phyloP scores from a whole-genome alignment of 208 protist genomes.

The Leishmania tropica region DNA sequence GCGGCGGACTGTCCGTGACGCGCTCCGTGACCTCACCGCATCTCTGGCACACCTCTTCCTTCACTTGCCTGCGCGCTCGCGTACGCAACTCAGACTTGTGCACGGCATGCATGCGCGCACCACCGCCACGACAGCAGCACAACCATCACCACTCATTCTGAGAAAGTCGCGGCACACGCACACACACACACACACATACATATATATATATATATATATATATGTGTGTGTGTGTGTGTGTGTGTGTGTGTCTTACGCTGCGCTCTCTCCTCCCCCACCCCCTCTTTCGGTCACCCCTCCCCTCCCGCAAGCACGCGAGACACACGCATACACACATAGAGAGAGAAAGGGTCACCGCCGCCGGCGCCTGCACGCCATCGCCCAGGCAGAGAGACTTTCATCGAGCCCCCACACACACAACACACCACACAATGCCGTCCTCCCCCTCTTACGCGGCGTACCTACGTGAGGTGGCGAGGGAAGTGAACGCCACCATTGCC shows the following conservation, averaged over 20 bases:
- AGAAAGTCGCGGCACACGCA: background rate
- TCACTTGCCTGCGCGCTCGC: too few relatives aligned
- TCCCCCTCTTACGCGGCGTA: conserved; percentile 23
- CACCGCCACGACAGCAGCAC: too few relatives aligned
- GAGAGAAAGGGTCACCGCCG: background rate
- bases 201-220: background rate
- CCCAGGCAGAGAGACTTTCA: background rate
- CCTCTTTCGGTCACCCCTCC: background rate
- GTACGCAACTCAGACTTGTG: too few relatives aligned
- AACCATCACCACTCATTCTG: too few relatives aligned
- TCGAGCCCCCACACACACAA: background rate
- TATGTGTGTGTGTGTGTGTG: too few relatives aligned
- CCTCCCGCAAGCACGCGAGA: background rate
- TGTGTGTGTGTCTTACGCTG: conserved; percentile 1
- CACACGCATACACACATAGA: background rate
- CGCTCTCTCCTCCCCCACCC: background rate
- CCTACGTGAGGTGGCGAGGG: conserved; percentile 25
- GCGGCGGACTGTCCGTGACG: too few relatives aligned
- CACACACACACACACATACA: too few relatives aligned
- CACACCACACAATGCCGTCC: background rate
- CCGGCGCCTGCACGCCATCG: background rate
- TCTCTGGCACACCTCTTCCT: too few relatives aligned
- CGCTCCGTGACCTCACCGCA: too few relatives aligned
- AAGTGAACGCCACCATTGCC: conserved; percentile 10
- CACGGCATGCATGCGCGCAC: too few relatives aligned